A percentile compares a stretch with the other conserved stretches of the same genome.
phyloP scores from a whole-genome alignment of 2,329 filamentous ascomycete genomes.

The Diplodia scrobiculata region DNA sequence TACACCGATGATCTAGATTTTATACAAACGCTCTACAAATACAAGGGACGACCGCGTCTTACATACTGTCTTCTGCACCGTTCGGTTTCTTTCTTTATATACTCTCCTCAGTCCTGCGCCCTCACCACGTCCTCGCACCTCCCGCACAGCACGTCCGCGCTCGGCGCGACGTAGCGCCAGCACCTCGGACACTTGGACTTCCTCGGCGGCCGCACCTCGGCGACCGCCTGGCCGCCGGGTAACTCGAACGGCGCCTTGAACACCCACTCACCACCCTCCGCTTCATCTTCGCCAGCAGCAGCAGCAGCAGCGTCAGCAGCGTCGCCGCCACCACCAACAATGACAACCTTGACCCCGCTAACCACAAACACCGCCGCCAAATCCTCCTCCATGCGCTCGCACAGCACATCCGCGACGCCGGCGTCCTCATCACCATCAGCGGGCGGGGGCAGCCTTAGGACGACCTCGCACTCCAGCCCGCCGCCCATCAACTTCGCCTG shows the following conservation, averaged over 20 bases:
- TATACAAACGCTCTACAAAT: too few species aligned
- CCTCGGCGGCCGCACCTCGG: constrained; percentile 47
- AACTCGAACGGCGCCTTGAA: constrained; percentile 41
- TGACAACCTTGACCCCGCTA: constrained; percentile 40
- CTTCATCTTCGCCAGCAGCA: constrained; percentile 30
- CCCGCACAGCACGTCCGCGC: constrained; percentile 66
- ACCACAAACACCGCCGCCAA: constrained; percentile 50
- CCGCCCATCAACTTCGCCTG: constrained; percentile 73
- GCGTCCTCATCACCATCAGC: constrained; percentile 32
- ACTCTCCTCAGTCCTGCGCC: constrained; percentile 50
- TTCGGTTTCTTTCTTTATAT: too few species aligned
- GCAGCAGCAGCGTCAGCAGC: background rate
- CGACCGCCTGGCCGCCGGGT: constrained; percentile 24
- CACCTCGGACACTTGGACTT: constrained; percentile 79
- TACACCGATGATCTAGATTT: too few species aligned
- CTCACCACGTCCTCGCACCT: constrained; percentile 65
- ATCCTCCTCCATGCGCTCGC: constrained; percentile 33
- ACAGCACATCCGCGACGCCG: constrained; percentile 26
- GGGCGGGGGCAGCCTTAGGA: constrained; percentile 50
- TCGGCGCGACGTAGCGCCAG: constrained; percentile 80
- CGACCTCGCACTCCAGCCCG: constrained; percentile 75
- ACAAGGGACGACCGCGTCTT: too few species aligned
- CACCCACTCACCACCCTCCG: constrained; percentile 26
- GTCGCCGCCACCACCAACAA: constrained; percentile 26
- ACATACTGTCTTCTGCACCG: too few species aligned